A percentile compares a stretch with the other conserved stretches of the same genome.
These are phyloP conservation scores for Parietichytrium sp. DNA, from an alignment of 108 stramenopile species.

Conservation along the genomic window DNA sequence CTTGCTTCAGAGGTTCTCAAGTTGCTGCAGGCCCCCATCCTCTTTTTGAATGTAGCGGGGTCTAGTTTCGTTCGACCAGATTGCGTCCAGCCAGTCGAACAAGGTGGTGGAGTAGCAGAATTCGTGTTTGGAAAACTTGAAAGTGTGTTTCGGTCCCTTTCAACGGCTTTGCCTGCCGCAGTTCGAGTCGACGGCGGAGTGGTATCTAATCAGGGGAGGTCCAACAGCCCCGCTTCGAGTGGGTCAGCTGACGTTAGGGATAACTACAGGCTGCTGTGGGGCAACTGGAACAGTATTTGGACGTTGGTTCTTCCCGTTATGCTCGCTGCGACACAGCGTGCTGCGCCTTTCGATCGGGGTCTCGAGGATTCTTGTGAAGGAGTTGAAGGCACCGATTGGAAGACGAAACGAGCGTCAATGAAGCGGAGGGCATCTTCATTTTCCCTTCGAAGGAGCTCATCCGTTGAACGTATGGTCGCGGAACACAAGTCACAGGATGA, in stretches of 20 bases:
- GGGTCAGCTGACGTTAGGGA: not conserved
- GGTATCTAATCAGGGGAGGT: not conserved
- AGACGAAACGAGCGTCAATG: too few species aligned
- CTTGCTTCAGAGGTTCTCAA: too few species aligned
- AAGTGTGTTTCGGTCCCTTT: not conserved
- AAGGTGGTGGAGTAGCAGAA: not conserved
- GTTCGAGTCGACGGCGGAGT: not conserved
- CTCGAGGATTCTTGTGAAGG: too few species aligned
- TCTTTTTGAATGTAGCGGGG: too few species aligned
- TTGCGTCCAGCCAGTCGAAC: too few species aligned
- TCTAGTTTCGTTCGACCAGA: too few species aligned
- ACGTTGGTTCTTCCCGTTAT: not conserved
- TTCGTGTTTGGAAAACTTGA: conserved; percentile 7
- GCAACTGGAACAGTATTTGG: conserved; percentile 5
- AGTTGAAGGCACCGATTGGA: too few species aligned
- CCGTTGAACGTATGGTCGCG: too few species aligned
- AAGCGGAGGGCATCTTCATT: too few species aligned
- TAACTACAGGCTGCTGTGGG: not conserved
- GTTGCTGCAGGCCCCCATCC: too few species aligned
- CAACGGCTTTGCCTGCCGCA: not conserved
- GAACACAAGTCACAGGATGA: too few species aligned
- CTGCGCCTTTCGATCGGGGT: not conserved
- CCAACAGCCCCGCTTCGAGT: not conserved
- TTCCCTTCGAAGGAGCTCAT: too few species aligned
- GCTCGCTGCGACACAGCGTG: not conserved